Evolutionary conservation across 352 stramenopile genomes (phyloP), one percentile per base, ranked within the genome.

Genomic region (Phytophthora parvispora): DNA sequence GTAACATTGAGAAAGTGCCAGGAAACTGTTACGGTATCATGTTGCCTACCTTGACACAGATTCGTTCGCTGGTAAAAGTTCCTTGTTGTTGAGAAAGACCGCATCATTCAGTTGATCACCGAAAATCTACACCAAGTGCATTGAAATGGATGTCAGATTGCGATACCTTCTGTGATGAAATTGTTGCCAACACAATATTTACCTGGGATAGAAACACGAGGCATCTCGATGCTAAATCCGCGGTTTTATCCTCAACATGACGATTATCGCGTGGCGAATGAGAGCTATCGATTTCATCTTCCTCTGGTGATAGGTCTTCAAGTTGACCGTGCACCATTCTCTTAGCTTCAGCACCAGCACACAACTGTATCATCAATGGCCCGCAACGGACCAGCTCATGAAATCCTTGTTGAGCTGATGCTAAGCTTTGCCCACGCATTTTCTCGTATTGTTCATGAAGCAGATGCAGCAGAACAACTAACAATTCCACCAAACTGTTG

Each of bases 121-220:
- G 54, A 90, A 91, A n/a, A 90, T 77, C 85, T 93, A 24, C 25
- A 42, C 32, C 24, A 74, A n/a, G n/a, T n/a, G n/a, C n/a, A n/a
- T n/a, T 43, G 18, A 9, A 45, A n/a, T 47, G 38, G 20, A 53
- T 12, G 18, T 25, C 18, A 31, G 13, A 6, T 24, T 36, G 22
- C 16, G 13, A 40, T 49, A 32, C 15, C 4, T 56, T 38, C 47
- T n/a, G n/a, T n/a, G n/a, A n/a, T n/a, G n/a, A n/a, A n/a, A n/a
- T n/a, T n/a, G n/a, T n/a, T n/a, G n/a, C n/a, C n/a, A n/a, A n/a
- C n/a, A 13, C 27, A 28, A 1, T 22, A n/a, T 38, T 56, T 73
- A 91, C 85, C 83, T 91, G 85, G 6, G 85, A 91, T 20, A 89
- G 60, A 20, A 82, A 85, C 9, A 91, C 66, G 38, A 93, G 66